Evolutionary conservation across 441 rosid species (phyloP).

Genomic region (Omphalea diandra): DNA sequence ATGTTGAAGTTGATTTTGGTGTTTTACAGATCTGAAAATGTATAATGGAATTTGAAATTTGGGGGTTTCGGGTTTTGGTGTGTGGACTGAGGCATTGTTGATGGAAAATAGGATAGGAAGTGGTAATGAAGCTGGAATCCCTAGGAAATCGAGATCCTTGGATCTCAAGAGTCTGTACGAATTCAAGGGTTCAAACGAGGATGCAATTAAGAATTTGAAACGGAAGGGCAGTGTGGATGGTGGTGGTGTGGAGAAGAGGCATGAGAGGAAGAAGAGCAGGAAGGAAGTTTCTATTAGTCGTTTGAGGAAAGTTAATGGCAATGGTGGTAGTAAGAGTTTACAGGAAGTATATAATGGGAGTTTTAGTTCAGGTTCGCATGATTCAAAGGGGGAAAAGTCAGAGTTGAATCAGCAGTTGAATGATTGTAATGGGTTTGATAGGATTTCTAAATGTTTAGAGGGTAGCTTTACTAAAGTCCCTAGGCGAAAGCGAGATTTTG

Average conservation of each 20-base stretch:
- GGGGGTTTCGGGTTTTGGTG: conserved; percentile 41
- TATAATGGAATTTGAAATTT: conserved; percentile 54
- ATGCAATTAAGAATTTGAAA: conserved; percentile 46
- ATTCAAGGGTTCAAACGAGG: conserved; percentile 38
- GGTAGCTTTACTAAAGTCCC: conserved; percentile 55
- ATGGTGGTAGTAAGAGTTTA: conserved; percentile 44
- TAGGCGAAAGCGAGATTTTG: conserved; percentile 71
- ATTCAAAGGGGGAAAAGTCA: conserved; percentile 38
- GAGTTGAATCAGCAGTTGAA: conserved; percentile 40
- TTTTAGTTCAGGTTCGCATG: conserved; percentile 29
- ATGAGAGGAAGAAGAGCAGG: conserved; percentile 56
- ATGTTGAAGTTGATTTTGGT: conserved; percentile 33
- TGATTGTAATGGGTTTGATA: conserved; percentile 36
- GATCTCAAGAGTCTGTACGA: conserved; percentile 87
- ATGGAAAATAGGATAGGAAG: conserved; percentile 77
- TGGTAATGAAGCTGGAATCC: conserved; percentile 70
- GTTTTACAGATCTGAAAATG: conserved; percentile 69
- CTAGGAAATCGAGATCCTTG: conserved; percentile 79
- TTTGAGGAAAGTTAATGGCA: conserved; percentile 43
- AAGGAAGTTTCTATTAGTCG: conserved; percentile 54
- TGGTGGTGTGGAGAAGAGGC: conserved; percentile 44
- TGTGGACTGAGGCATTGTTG: conserved; percentile 51
- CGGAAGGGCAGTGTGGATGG: conserved; percentile 45
- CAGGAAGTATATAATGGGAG: conserved; percentile 55
- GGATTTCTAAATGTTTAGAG: conserved; percentile 49